These are phyloP conservation scores for Isatis tinctoria DNA, from an alignment of 345 rosid species.

Conservation along the genomic window DNA sequence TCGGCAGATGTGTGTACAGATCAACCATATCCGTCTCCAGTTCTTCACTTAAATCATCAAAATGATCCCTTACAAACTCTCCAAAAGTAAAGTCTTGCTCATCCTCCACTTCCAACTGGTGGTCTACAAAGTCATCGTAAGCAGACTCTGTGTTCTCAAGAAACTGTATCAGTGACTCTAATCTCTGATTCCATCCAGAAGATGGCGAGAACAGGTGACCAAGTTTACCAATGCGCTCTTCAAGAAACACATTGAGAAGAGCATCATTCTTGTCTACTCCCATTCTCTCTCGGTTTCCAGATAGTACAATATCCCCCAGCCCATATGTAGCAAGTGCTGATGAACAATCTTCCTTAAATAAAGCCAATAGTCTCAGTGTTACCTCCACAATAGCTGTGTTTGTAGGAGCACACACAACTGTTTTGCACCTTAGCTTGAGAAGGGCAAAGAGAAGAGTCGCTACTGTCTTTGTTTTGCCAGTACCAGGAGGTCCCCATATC, in stretches of 20 bases:
- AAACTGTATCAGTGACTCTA: constrained; percentile 20
- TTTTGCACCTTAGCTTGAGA: constrained; percentile 32
- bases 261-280: constrained; percentile 1
- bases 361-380: constrained; percentile 14
- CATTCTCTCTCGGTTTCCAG: constrained; percentile 37
- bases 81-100: neutral
- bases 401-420: constrained; percentile 49
- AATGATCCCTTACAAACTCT: constrained; percentile 17
- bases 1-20: constrained; percentile 37
- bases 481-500: constrained; percentile 57
- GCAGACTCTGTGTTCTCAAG: constrained; percentile 16
- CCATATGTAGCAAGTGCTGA: constrained; percentile 18
- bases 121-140: neutral
- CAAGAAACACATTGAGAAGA: constrained; percentile 37
- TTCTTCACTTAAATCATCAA: neutral
- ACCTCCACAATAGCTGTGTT: constrained; percentile 40
- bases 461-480: constrained; percentile 43
- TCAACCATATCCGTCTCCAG: constrained; percentile 24
- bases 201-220: neutral
- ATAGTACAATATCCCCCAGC: constrained; percentile 33
- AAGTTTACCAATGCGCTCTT: constrained; percentile 33
- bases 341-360: neutral
- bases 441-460: constrained; percentile 30
- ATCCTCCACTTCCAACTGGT: neutral
- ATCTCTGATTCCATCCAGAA: constrained; percentile 32